Base-by-base conservation (phyloP, 2,329 filamentous ascomycete species). In the Arachnomyces sp. region DNA sequence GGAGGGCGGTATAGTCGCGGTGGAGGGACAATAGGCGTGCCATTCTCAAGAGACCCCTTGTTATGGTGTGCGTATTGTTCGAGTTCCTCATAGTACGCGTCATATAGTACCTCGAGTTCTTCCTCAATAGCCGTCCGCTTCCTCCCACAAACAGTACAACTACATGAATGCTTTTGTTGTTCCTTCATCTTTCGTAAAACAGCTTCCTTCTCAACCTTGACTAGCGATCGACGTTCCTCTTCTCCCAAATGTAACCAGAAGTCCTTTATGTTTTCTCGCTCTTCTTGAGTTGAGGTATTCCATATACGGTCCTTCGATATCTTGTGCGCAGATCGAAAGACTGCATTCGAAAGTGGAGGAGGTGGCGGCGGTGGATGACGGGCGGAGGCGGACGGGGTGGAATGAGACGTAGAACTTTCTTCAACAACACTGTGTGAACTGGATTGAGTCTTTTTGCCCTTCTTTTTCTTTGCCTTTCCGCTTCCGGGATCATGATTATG, bases 101-200 rank as follows among this genome's bases (percentile, higher is more conserved):
- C 92, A 65, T 98, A 98, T 9, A 98, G 76, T 13, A 94, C 89
- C 60, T 98, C 92, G 9, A 98, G 73, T 65, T 98, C 92, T 66
- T 98, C 92, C 65, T 98, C 92, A 52, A 98, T 98, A 30, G 92
- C 92, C 9, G 85, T 95, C 39, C 92, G 80, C 69, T 98, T 98
- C 50, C 92, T 79, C 39, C 92, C 92, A 63, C 92, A 98, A 31
- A 98, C 90, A 3, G 88, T 93, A 65, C 92, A 98, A 62, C 89
- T 95, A 71, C 92, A 98, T 2, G 90, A 96, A 62, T 96, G 89
- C 66, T 96, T 96, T 64, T 98, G 92, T 65, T 98, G 92, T 65
- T 98, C 92, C 73, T 98, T 98, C 92, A 98, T 98, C 72, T 98
- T 98, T 59, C 86, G 88, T 42, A 98, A 69, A 1, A 98, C 92